Evolutionary conservation across 192 early-diverging fungal genomes (phyloP).

Genomic region (Backusella sp.): DNA sequence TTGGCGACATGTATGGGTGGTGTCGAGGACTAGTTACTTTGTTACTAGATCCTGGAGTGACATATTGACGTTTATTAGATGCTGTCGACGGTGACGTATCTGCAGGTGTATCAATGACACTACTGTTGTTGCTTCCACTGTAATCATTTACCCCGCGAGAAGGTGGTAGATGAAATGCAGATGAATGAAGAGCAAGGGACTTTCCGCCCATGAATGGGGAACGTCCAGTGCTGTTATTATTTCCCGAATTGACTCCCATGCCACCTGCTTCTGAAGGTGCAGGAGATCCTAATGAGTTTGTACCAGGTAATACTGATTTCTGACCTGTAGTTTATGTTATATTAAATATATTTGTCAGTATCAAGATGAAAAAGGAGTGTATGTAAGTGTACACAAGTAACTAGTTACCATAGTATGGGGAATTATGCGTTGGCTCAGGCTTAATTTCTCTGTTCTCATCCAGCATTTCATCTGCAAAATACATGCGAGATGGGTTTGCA

Average conservation of each 20-base stretch:
- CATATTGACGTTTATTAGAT: background rate
- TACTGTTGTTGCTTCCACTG: background rate
- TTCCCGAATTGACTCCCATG: background rate
- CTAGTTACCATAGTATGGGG: background rate
- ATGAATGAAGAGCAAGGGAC: conserved; percentile 7
- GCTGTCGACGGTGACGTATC: background rate
- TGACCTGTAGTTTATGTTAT: background rate
- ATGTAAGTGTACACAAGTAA: background rate
- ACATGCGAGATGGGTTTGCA: background rate
- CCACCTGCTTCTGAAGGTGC: conserved; percentile 14
- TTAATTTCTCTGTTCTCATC: conserved; percentile 14
- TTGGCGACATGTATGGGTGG: conserved; percentile 14
- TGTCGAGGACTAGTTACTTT: conserved; percentile 3
- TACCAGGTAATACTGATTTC: conserved; percentile 11
- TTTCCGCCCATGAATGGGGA: conserved; percentile 1
- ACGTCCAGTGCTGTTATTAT: background rate
- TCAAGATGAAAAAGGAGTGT: background rate
- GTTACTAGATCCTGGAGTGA: background rate
- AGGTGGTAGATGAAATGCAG: conserved; percentile 18
- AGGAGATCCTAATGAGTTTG: conserved; percentile 6
- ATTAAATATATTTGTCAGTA: background rate
- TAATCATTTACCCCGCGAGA: conserved; percentile 6
- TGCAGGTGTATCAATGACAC: background rate
- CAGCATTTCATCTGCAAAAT: conserved; percentile 10
- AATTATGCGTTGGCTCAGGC: background rate